A percentile compares a stretch with the other conserved stretches of the same genome.
These are phyloP conservation scores for Metschnikowia peoriensis DNA, from an alignment of 805 yeast species.

Conservation along the genomic window DNA sequence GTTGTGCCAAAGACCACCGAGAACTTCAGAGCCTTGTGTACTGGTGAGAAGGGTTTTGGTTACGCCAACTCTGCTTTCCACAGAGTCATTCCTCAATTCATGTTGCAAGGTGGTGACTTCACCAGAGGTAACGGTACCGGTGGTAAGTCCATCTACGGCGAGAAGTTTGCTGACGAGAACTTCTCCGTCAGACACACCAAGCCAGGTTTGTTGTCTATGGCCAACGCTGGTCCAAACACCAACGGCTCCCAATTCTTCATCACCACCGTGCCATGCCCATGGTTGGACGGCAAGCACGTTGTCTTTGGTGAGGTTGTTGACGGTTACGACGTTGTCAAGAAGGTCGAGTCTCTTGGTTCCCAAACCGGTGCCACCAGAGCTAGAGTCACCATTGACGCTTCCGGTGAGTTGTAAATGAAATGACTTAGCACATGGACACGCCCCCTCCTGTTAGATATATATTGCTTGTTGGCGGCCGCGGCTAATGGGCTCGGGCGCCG, in stretches of 20 bases:
- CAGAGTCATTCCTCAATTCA: conserved; percentile 94
- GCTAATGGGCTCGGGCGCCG: neutral
- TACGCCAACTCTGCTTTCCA: conserved; percentile 87
- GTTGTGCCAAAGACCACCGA: conserved; percentile 94
- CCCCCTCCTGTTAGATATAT: neutral
- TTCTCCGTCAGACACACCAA: conserved; percentile 71
- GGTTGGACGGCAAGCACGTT: conserved; percentile 94
- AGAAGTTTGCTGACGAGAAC: conserved; percentile 86
- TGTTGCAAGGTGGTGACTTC: conserved; percentile 90
- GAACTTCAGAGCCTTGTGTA: conserved; percentile 91
- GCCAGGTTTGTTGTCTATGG: conserved; percentile 94
- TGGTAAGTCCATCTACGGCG: conserved; percentile 86
- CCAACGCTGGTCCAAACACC: conserved; percentile 98
- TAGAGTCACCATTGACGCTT: conserved; percentile 59
- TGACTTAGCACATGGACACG: neutral
- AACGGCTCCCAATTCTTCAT: conserved; percentile 97
- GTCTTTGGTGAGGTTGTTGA: conserved; percentile 91
- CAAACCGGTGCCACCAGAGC: conserved; percentile 64
- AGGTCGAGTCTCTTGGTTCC: conserved; percentile 74
- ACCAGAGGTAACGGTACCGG: conserved; percentile 85
- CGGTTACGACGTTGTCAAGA: conserved; percentile 83
- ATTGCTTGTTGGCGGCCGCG: neutral
- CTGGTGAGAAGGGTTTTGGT: conserved; percentile 94
- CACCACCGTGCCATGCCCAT: conserved; percentile 82
- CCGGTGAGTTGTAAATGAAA: conserved; percentile 55